These are phyloP conservation scores for Acanthamoeba healyi DNA, from an alignment of 208 protist species.

Conservation along the genomic window DNA sequence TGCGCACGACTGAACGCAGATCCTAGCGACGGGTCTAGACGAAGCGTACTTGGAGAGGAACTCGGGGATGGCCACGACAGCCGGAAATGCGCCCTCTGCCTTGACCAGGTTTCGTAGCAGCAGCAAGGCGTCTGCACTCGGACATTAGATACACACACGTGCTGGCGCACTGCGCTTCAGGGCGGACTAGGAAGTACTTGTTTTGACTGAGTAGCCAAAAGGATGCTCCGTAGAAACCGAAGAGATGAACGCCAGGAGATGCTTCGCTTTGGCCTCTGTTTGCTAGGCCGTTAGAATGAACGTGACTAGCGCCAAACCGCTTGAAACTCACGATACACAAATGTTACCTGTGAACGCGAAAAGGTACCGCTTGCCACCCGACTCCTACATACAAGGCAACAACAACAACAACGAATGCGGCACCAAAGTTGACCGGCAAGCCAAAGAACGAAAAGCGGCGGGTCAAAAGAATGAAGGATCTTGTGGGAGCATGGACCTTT, in stretches of 20 bases:
- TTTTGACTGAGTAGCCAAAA: slow-evolving; percentile 19
- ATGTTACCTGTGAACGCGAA: neutral
- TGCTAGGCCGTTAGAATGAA: neutral
- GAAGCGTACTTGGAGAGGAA: slow-evolving; percentile 7
- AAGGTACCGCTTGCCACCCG: neutral
- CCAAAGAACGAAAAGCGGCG: neutral
- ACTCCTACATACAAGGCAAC: neutral
- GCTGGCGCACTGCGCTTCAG: neutral
- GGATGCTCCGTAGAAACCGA: neutral
- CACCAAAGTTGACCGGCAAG: neutral
- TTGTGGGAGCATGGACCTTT: neutral
- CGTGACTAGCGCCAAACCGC: neutral
- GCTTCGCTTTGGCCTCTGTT: slow-evolving; percentile 10
- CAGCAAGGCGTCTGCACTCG: neutral
- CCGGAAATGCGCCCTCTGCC: neutral
- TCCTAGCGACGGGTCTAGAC: too few species aligned
- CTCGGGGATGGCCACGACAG: neutral
- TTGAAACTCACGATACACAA: too few species aligned
- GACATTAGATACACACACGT: neutral
- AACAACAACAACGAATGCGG: neutral
- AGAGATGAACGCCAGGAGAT: slow-evolving; percentile 15
- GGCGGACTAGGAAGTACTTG: neutral
- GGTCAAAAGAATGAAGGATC: neutral
- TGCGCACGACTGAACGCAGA: too few species aligned
- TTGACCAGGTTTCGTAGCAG: slow-evolving; percentile 43